These are phyloP conservation scores for Fagus crenata DNA, from an alignment of 306 rosid genomes.

Conservation along the genomic window DNA sequence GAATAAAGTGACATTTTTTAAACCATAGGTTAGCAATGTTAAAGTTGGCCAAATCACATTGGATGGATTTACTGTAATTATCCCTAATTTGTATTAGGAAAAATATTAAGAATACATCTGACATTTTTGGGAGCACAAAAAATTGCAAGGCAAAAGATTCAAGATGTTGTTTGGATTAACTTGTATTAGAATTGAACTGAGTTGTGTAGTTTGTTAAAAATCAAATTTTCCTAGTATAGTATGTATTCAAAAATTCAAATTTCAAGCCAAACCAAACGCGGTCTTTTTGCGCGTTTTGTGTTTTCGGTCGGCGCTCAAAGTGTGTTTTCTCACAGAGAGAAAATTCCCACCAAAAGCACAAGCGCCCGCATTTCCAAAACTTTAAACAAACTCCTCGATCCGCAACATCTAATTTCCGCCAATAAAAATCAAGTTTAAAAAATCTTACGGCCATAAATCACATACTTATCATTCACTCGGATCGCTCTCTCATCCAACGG, in stretches of 20 bases:
- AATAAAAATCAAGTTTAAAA: slow-evolving; percentile 18
- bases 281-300: not conserved
- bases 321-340: slow-evolving; percentile 24
- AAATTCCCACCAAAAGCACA: slow-evolving; percentile 13
- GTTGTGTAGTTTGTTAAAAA: too few species aligned
- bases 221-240: not conserved
- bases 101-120: too few species aligned
- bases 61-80: too few species aligned
- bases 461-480: not conserved
- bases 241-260: not conserved
- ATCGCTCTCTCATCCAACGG: slow-evolving; percentile 30
- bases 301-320: not conserved
- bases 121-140: too few species aligned
- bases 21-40: too few species aligned
- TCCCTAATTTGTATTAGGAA: too few species aligned
- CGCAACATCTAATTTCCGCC: slow-evolving; percentile 9
- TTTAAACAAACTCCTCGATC: slow-evolving; percentile 3
- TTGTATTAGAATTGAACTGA: too few species aligned
- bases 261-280: slow-evolving; percentile 2
- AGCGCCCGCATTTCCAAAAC: not conserved
- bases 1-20: too few species aligned
- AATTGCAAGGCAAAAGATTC: too few species aligned
- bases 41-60: too few species aligned
- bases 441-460: slow-evolving; percentile 32
- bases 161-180: too few species aligned